Conservation (phyloP, 768 basidiomycete species). For the Albatrellus ellisii region DNA sequence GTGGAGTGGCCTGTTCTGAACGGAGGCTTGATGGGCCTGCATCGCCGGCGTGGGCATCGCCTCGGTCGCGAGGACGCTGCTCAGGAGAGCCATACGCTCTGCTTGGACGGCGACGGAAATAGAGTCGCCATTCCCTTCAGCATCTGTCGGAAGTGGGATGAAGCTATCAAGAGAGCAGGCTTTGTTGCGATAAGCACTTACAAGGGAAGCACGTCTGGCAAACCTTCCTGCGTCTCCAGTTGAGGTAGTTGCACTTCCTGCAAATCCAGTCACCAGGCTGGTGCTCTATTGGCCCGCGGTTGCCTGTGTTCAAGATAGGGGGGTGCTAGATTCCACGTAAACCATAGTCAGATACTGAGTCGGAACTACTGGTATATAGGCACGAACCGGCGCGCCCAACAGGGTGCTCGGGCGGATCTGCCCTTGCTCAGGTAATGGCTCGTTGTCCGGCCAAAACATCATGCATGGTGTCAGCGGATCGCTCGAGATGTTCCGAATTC, state of each 20-base stretch:
- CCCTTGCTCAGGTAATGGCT: conserved; percentile 66
- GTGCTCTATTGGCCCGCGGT: conserved; percentile 78
- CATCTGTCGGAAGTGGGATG: conserved; percentile 31
- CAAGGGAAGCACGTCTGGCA: conserved; percentile 84
- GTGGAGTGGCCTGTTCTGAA: not conserved
- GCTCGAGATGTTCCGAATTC: conserved; percentile 64
- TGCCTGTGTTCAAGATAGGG: conserved; percentile 82
- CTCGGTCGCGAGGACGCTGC: conserved; percentile 43
- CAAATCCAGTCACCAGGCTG: conserved; percentile 52
- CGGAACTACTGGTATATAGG: not conserved
- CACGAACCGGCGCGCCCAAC: conserved; percentile 39
- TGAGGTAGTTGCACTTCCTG: conserved; percentile 74
- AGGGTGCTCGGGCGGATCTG: conserved; percentile 53
- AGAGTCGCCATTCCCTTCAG: conserved; percentile 81
- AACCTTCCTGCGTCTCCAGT: conserved; percentile 80
- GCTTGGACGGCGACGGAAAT: conserved; percentile 78
- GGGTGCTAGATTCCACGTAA: conserved; percentile 63
- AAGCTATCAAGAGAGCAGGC: conserved; percentile 6
- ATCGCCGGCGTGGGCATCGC: conserved; percentile 12
- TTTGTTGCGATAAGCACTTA: conserved; percentile 30
- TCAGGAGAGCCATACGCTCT: conserved; percentile 70
- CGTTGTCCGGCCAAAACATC: conserved; percentile 90
- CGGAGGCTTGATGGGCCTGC: conserved; percentile 5
- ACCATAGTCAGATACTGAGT: conserved; percentile 7
- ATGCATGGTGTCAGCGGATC: conserved; percentile 65